Conservation (phyloP, 306 rosid species). For the peach (Prunus persica) region DNA sequence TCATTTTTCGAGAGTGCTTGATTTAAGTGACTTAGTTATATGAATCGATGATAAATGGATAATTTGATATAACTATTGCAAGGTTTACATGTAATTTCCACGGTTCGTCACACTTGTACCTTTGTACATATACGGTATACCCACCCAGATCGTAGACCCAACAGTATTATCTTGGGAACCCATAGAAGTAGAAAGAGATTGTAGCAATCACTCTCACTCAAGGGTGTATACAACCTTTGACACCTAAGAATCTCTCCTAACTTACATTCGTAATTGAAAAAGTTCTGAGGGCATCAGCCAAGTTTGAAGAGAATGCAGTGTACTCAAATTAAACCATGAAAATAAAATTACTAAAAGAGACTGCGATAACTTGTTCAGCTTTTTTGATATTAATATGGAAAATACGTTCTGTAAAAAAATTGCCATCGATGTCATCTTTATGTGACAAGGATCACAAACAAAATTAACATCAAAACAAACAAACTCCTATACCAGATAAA, state of each 20-base stretch:
- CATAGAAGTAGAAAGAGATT: too few relatives aligned
- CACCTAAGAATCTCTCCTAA: background rate
- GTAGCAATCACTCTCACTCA: too few relatives aligned
- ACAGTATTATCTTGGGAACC: too few relatives aligned
- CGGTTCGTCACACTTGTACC: background rate
- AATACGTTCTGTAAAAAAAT: background rate
- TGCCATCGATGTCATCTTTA: background rate
- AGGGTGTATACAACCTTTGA: too few relatives aligned
- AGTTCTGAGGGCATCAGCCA: background rate
- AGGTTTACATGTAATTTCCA: background rate
- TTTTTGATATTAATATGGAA: background rate
- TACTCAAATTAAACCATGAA: background rate
- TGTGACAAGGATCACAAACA: background rate
- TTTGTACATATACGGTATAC: background rate
- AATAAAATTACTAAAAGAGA: background rate
- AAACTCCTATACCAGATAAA: conserved; percentile 13
- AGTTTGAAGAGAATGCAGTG: background rate
- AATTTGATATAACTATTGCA: too few relatives aligned
- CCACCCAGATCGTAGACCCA: too few relatives aligned
- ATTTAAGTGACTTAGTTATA: too few relatives aligned
- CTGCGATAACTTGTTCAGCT: background rate
- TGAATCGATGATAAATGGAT: background rate
- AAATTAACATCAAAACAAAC: background rate
- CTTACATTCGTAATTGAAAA: background rate
- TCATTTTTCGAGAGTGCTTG: too few relatives aligned